Base-by-base conservation (phyloP, 768 basidiomycete species). In the Scleroderma bovista region DNA sequence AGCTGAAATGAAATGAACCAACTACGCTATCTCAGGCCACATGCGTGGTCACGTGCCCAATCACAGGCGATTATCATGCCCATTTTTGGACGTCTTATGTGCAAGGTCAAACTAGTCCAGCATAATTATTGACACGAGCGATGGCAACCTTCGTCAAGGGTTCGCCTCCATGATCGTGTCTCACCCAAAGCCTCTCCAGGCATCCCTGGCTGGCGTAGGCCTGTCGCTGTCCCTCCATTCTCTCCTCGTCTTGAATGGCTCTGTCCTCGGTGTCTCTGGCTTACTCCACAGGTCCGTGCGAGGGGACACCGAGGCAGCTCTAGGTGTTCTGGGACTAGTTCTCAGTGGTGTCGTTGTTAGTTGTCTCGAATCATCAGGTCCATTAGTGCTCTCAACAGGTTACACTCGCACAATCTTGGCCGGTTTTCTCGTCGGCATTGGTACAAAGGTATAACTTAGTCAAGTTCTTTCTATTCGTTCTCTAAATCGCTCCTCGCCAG, bases 231-330 rank as follows among this genome's bases (percentile, higher is more conserved):
- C 82, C 1, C 73, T 75, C 3, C 77, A 83, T 55, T 63, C 75
- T 15, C 66, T 83, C 5, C 62, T 80, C 26, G 58, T 79, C 13
- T 69, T 81, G 36, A 83, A 80, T 49, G 79, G 81, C 20, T 70
- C 68, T 49, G 73, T 76, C 42, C 78, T 81, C 52, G 83, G 83
- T 1, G 75, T 84, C 46, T 83, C 81, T 22, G 80, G 81, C 16
- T 82, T 83, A 54, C 56, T 84, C 3, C 78, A 83, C 59, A 70
- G 74, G 43, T 72, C 77, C 1, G 61, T 72, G 7, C 68, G 69
- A 23, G 78, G 81, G 16, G 63, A 65, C 51, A 55, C 57, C 26
- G 80, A 80, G 43, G 73, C 71, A 3, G 45, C 69, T 1, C 63
- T 65, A 2, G 73, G 72, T 7, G 72, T 72, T 8, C 54, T 63